Percentiles rank a stretch among this genome's conserved stretches.
Conservation (phyloP, 2,329 filamentous ascomycete genomes). For the Epichloe baconii region DNA sequence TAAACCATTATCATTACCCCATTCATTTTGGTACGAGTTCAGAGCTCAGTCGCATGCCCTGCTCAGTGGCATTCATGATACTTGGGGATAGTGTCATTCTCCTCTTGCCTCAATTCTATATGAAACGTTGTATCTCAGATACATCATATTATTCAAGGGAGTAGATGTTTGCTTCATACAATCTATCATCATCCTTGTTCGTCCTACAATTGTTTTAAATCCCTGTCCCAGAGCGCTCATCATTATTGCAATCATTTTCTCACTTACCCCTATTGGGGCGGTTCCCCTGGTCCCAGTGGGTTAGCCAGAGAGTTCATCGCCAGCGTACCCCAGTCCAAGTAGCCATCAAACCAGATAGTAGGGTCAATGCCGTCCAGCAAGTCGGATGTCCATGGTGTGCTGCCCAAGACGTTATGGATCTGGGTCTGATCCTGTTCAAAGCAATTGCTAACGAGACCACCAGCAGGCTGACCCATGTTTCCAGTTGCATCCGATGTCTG, state of each 20-base stretch:
- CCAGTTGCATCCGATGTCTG: slow-evolving; percentile 1
- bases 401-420: slow-evolving; percentile 14
- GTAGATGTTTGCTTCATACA: too few relatives aligned
- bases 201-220: not conserved
- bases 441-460: slow-evolving; percentile 5
- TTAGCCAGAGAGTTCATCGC: slow-evolving; percentile 19
- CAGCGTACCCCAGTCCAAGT: slow-evolving; percentile 21
- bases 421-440: slow-evolving; percentile 13
- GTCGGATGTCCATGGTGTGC: slow-evolving; percentile 18
- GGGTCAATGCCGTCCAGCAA: slow-evolving; percentile 21
- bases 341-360: slow-evolving; percentile 22
- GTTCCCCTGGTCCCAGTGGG: slow-evolving; percentile 9
- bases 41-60: not conserved
- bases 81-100: too few relatives aligned
- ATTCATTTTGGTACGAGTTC: too few relatives aligned
- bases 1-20: too few relatives aligned
- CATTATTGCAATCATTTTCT: not conserved
- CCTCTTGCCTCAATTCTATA: too few relatives aligned
- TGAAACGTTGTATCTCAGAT: too few relatives aligned
- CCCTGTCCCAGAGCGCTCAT: not conserved
- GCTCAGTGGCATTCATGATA: not conserved
- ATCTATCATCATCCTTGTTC: not conserved
- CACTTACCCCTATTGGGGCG: not conserved
- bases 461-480: not conserved
- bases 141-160: too few relatives aligned